These are phyloP conservation scores for Dryas integrifolia DNA, from an alignment of 331 rosid species.

Conservation along the genomic window DNA sequence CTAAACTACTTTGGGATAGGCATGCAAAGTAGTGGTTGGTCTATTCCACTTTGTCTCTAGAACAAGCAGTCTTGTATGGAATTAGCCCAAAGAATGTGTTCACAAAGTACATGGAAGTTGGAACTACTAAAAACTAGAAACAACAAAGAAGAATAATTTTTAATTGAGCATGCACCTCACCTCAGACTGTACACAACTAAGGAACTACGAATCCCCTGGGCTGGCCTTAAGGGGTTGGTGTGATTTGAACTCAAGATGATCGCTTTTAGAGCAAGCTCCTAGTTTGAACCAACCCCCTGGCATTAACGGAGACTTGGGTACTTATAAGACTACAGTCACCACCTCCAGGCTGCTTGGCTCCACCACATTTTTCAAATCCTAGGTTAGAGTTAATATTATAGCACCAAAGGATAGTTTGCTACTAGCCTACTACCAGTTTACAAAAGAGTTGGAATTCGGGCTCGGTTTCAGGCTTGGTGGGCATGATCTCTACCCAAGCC, in stretches of 20 bases:
- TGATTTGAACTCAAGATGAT: neutral
- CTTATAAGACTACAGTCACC: neutral
- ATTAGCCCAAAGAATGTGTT: neutral
- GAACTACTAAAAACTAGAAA: neutral
- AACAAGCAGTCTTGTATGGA: neutral
- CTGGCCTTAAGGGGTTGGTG: neutral
- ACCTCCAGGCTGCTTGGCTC: neutral
- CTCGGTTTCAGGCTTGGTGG: too few species aligned
- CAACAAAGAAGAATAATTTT: neutral
- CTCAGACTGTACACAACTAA: neutral
- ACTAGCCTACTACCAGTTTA: too few species aligned
- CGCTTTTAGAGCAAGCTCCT: neutral
- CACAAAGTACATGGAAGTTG: neutral
- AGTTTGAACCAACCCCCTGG: neutral
- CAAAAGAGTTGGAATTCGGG: too few species aligned
- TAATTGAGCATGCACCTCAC: neutral
- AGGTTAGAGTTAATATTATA: neutral
- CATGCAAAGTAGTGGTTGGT: neutral
- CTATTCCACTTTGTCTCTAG: neutral
- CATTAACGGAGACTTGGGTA: too few species aligned
- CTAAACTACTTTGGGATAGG: neutral
- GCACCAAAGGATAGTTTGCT: too few species aligned
- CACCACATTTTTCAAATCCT: neutral
- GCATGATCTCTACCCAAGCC: too few species aligned
- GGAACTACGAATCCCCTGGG: neutral